Base-by-base conservation (phyloP, 2,329 filamentous ascomycete species). In the Bipolaris zeicola region DNA sequence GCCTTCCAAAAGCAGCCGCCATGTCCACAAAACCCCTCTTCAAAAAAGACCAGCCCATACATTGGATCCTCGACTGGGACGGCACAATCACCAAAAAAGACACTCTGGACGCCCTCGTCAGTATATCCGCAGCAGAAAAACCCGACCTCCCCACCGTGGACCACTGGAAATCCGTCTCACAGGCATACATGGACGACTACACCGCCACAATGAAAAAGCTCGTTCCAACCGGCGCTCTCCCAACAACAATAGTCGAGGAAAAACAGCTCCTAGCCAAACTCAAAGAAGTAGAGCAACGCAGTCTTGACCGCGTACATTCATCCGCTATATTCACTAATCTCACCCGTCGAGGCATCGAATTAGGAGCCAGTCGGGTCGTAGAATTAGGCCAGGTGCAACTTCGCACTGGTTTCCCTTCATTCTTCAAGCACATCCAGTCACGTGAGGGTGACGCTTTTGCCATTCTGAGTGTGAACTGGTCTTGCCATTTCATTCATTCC, bases 381-480 rank as follows among this genome's bases (percentile, higher is more conserved):
- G 18, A 64, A 1, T 64, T 56, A 6, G 70, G 69, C 13, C 57
- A 70, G 0, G 55, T 81, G 1, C 47, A 72, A 13, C 49, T 81
- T 5, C 73, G 80, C 14, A 33, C 62, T 3, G 77, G 76, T 3
- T 80, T 73, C 68, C 16, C 61, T 10, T 54, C 66, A 0, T 70
- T 81, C 8, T 61, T 78, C 11, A n/a, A 63, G 13, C 43, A 64
- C 16, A 56, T 71, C 8, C 59, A 54, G 24, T 28, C n/a, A 3
- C 49, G 53, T 3, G 16, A 41, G 16, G 10, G 46, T 6, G 58
- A 67, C 24, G 38, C 14, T 1, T 26, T 79, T 34, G 63, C 65
- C 24, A 75, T 82, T 16, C 45, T 81, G 5, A 81, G 79, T 50
- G 80, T 81, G 2, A 82, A 82, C 53, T 82, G 80, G 80, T 80